Evolutionary conservation across 2,329 filamentous ascomycete genomes (phyloP).

Genomic region (Neofusicoccum ribis): DNA sequence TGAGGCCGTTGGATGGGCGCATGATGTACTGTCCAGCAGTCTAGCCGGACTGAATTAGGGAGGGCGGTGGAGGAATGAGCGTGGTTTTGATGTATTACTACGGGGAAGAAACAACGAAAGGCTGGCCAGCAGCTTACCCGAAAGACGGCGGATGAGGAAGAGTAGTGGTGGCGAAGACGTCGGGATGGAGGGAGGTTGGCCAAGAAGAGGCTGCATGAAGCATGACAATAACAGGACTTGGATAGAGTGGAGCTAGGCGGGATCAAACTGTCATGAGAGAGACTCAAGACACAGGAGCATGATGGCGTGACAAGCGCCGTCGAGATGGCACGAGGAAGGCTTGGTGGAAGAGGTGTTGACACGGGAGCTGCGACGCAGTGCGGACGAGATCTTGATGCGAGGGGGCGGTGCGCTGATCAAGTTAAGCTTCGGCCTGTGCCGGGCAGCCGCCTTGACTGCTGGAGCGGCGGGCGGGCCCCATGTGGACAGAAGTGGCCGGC

Average conservation of each 20-base stretch:
- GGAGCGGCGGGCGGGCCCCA: background rate
- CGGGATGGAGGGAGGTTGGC: background rate
- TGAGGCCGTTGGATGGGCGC: slow-evolving; percentile 32
- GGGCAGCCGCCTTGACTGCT: background rate
- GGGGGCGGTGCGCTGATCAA: slow-evolving; percentile 4
- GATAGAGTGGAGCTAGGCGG: background rate
- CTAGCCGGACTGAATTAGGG: background rate
- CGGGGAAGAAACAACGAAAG: slow-evolving; percentile 4
- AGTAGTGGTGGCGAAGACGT: slow-evolving; percentile 2
- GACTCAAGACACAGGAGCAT: slow-evolving; percentile 17
- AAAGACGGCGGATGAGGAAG: background rate
- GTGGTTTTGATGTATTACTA: slow-evolving; percentile 35
- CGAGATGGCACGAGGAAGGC: background rate
- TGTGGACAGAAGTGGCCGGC: background rate
- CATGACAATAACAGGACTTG: background rate
- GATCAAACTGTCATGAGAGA: slow-evolving; percentile 14
- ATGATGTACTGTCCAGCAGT: slow-evolving; percentile 26
- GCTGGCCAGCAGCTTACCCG: slow-evolving; percentile 18
- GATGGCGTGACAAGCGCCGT: slow-evolving; percentile 17
- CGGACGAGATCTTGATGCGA: slow-evolving; percentile 2
- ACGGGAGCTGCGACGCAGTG: slow-evolving; percentile 16
- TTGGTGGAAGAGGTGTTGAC: slow-evolving; percentile 3
- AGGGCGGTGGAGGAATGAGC: slow-evolving; percentile 30
- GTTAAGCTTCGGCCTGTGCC: slow-evolving; percentile 13
- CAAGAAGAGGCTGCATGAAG: slow-evolving; percentile 12